Evolutionary conservation across 2,329 filamentous ascomycete species (phyloP).

Genomic region (Paracoccidioides brasiliensis): DNA sequence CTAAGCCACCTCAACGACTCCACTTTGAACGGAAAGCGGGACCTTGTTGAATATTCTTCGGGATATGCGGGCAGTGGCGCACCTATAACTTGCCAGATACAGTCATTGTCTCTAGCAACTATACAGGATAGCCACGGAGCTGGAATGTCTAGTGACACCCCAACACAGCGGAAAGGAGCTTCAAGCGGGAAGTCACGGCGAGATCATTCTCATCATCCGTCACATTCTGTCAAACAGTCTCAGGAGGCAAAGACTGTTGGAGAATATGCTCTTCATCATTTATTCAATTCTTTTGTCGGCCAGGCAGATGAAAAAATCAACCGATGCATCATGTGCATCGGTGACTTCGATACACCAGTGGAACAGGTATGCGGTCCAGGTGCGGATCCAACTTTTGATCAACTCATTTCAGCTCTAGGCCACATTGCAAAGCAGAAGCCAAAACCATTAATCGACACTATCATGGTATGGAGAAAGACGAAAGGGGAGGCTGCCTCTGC

Average conservation of each 20-base stretch:
- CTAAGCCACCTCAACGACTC: conserved; percentile 40
- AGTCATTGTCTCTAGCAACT: conserved; percentile 21
- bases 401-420: conserved; percentile 81
- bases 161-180: conserved; percentile 33
- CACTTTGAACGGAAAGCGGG: conserved; percentile 17
- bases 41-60: conserved; percentile 21
- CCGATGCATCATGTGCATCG: conserved; percentile 66
- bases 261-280: conserved; percentile 90
- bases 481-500: conserved; percentile 81
- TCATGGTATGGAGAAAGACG: conserved; percentile 95
- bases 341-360: conserved; percentile 69
- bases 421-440: conserved; percentile 92
- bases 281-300: conserved; percentile 93
- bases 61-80: conserved; percentile 24
- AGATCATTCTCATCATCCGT: conserved; percentile 59
- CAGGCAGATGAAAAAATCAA: conserved; percentile 95
- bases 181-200: conserved; percentile 54
- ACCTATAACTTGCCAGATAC: conserved; percentile 24
- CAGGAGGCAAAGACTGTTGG: conserved; percentile 86
- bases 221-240: conserved; percentile 56
- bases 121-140: conserved; percentile 26
- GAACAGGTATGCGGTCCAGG: conserved; percentile 85
- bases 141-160: conserved; percentile 16
- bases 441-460: conserved; percentile 86
- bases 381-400: conserved; percentile 79